A percentile compares a stretch with the other conserved stretches of the same genome.
phyloP scores from a whole-genome alignment of 441 rosid species.

The Viola pubescens region DNA sequence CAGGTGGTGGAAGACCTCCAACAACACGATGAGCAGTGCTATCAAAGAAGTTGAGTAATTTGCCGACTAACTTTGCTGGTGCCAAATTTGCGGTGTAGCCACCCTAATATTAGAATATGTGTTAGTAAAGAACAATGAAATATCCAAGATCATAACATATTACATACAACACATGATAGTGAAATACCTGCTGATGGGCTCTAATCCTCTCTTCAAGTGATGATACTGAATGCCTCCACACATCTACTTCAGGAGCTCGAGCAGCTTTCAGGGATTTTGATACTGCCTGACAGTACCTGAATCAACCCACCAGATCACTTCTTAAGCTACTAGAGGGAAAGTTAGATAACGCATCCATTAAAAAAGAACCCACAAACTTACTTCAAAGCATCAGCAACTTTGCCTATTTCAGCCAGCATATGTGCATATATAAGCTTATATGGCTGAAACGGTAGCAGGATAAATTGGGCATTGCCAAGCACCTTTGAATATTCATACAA shows the following conservation, averaged over 20 bases:
- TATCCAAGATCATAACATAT: not conserved
- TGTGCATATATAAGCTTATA: conserved; percentile 68
- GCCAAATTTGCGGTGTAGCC: conserved; percentile 73
- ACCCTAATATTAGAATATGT: conserved; percentile 46
- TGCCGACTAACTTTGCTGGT: conserved; percentile 77
- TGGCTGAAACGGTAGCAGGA: conserved; percentile 67
- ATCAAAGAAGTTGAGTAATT: conserved; percentile 73
- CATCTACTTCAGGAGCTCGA: conserved; percentile 74
- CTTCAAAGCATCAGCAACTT: conserved; percentile 68
- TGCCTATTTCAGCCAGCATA: conserved; percentile 86
- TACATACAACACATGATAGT: not conserved
- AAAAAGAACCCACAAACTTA: conserved; percentile 27
- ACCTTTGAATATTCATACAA: conserved; percentile 72
- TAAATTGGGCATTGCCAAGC: conserved; percentile 74
- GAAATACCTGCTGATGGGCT: conserved; percentile 75
- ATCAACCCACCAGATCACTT: conserved; percentile 12
- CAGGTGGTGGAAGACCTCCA: conserved; percentile 82
- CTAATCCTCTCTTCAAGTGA: conserved; percentile 88
- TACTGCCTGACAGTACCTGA: conserved; percentile 91
- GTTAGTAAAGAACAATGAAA: conserved; percentile 6
- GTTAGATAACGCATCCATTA: conserved; percentile 7
- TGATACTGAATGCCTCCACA: conserved; percentile 55
- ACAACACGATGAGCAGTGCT: conserved; percentile 89
- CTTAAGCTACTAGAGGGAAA: too few species aligned
- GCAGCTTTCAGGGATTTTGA: conserved; percentile 76